Evolutionary conservation across 306 rosid species (phyloP).

Genomic region (Macrotyloma uniflorum): DNA sequence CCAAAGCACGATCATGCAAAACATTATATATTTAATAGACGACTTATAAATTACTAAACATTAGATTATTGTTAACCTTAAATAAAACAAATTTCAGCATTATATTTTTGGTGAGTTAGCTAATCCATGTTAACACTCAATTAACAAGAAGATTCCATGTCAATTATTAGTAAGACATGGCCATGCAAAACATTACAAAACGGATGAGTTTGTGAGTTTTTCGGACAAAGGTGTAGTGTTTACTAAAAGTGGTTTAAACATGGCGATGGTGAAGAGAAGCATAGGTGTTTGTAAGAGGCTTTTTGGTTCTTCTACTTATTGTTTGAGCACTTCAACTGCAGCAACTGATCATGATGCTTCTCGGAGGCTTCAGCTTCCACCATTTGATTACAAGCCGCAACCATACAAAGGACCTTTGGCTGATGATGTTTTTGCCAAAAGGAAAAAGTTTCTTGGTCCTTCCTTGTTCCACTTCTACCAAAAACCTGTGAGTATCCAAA

Average conservation of each 20-base stretch:
- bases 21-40: not conserved
- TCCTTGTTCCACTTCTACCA: conserved; percentile 73
- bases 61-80: not conserved
- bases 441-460: conserved; percentile 75
- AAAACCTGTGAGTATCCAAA: conserved; percentile 58
- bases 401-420: conserved; percentile 64
- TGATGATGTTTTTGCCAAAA: conserved; percentile 62
- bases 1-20: not conserved
- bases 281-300: conserved; percentile 5
- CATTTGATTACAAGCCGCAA: conserved; percentile 58
- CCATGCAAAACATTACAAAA: conserved; percentile 11
- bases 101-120: not conserved
- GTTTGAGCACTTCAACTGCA: conserved; percentile 24
- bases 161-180: not conserved
- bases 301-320: conserved; percentile 31
- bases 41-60: not conserved
- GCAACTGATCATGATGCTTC: not conserved
- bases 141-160: not conserved
- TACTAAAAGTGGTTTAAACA: conserved; percentile 27
- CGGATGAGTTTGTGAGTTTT: not conserved
- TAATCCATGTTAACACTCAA: not conserved
- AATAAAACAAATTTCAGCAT: not conserved
- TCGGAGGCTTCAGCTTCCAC: conserved; percentile 47
- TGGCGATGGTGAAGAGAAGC: conserved; percentile 63
- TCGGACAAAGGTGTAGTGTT: not conserved